A percentile compares a stretch with the other conserved stretches of the same genome.
phyloP scores from a whole-genome alignment of 352 stramenopile species.

The Pythium grandisporangium region DNA sequence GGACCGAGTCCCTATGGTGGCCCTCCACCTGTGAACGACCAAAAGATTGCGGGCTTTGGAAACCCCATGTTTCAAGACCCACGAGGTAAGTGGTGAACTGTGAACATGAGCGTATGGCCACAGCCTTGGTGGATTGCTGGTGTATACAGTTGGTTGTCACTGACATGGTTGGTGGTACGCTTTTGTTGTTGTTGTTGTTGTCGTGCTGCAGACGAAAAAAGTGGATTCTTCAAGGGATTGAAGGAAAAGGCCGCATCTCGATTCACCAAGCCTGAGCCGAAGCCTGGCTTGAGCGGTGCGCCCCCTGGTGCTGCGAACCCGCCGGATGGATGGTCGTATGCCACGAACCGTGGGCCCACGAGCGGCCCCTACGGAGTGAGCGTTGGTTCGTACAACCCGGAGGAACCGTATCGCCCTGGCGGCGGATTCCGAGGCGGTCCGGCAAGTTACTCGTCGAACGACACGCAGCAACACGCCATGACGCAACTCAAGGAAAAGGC shows the following conservation, averaged over 20 bases:
- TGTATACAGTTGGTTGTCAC: no score
- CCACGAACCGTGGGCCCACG: conserved; percentile 75
- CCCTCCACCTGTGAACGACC: conserved; percentile 46
- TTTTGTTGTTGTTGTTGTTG: not conserved
- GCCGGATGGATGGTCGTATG: conserved; percentile 78
- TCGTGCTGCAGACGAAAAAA: conserved; percentile 54
- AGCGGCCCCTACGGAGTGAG: conserved; percentile 50
- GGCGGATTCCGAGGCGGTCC: conserved; percentile 42
- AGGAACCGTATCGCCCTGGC: conserved; percentile 67
- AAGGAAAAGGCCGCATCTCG: conserved; percentile 81
- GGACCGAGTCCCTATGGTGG: conserved; percentile 28
- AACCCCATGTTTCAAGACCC: conserved; percentile 94
- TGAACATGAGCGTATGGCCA: not conserved
- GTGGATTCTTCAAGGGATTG: conserved; percentile 77
- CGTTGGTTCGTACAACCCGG: conserved; percentile 65
- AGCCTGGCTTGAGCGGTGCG: conserved; percentile 26
- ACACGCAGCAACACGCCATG: conserved; percentile 52
- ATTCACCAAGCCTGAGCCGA: conserved; percentile 59
- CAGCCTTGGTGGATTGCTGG: not conserved
- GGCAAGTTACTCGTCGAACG: conserved; percentile 22
- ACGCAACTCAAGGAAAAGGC: conserved; percentile 68
- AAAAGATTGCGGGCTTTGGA: conserved; percentile 90
- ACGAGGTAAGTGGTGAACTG: conserved; percentile 20
- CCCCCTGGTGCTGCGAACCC: conserved; percentile 61
- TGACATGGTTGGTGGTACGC: no score